A percentile compares a stretch with the other conserved stretches of the same genome.
These are phyloP conservation scores for Lepidium sativum DNA, from an alignment of 345 rosid genomes.

Conservation along the genomic window DNA sequence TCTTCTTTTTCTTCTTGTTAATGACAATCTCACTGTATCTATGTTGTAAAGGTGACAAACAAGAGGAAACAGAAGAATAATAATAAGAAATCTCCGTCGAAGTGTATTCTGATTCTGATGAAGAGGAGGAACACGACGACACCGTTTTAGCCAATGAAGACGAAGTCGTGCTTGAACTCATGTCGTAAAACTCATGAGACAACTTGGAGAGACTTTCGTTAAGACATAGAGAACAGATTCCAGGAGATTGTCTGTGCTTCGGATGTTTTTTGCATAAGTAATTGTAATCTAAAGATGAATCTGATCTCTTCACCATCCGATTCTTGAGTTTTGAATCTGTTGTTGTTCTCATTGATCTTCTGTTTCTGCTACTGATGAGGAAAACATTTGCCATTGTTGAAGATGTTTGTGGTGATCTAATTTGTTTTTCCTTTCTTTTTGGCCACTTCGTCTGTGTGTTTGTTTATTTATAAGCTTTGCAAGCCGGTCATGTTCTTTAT, in stretches of 20 bases:
- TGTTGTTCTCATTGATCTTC: constrained; percentile 21
- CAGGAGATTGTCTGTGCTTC: constrained; percentile 27
- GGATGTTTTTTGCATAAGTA: constrained; percentile 28
- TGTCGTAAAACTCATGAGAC: constrained; percentile 16
- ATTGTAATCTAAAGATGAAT: constrained; percentile 8
- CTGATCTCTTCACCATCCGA: constrained; percentile 10
- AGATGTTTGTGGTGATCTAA: background rate
- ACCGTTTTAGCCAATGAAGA: constrained; percentile 15
- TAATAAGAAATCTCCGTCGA: constrained; percentile 14
- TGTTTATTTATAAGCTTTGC: constrained; percentile 22
- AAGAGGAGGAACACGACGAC: constrained; percentile 14
- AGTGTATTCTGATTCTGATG: constrained; percentile 20
- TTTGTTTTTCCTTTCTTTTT: background rate
- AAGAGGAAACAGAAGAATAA: constrained; percentile 26
- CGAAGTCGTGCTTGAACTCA: constrained; percentile 4
- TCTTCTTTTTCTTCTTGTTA: constrained; percentile 24
- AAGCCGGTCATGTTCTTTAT: constrained; percentile 13
- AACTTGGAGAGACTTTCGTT: constrained; percentile 21
- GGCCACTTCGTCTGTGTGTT: background rate
- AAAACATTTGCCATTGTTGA: constrained; percentile 23
- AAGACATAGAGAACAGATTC: constrained; percentile 27
- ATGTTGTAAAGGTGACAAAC: constrained; percentile 27
- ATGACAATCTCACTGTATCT: constrained; percentile 24
- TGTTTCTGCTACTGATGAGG: constrained; percentile 21
- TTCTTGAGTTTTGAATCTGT: constrained; percentile 16